These are phyloP conservation scores for Plantago elongata DNA, from an alignment of 257 asterid genomes.

Conservation along the genomic window DNA sequence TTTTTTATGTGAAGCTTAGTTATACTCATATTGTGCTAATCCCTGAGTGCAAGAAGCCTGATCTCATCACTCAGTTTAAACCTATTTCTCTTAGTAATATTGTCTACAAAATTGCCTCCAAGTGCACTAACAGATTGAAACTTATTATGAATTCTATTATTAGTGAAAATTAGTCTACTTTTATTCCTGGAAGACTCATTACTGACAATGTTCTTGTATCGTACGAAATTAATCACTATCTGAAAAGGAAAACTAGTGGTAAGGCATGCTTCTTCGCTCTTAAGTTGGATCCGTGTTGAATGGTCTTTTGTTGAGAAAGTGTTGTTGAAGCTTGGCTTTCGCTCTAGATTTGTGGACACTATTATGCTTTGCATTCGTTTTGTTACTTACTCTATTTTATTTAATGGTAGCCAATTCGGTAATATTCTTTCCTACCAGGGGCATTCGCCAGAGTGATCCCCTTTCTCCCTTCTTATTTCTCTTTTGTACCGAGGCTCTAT, in stretches of 20 bases:
- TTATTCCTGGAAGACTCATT: no score
- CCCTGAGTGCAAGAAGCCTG: no score
- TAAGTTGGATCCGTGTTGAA: background rate
- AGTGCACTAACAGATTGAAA: background rate
- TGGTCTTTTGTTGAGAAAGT: background rate
- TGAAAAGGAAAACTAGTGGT: background rate
- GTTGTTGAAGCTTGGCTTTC: background rate
- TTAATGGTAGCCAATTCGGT: background rate
- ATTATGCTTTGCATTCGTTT: no score
- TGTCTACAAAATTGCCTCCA: no score
- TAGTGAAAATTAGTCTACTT: background rate
- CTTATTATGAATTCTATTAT: background rate
- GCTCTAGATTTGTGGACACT: no score
- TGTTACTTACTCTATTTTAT: background rate
- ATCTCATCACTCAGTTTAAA: no score
- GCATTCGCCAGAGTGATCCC: background rate
- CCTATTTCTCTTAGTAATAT: no score
- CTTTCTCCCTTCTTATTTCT: background rate
- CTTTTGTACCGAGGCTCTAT: background rate
- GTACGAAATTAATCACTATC: background rate
- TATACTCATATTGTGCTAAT: no score
- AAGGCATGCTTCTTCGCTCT: background rate
- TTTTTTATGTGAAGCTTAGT: background rate
- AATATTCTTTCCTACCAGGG: background rate
- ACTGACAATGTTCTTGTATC: background rate